Base-by-base conservation (phyloP, 2,329 filamentous ascomycete genomes). In the Penicillium sp. region DNA sequence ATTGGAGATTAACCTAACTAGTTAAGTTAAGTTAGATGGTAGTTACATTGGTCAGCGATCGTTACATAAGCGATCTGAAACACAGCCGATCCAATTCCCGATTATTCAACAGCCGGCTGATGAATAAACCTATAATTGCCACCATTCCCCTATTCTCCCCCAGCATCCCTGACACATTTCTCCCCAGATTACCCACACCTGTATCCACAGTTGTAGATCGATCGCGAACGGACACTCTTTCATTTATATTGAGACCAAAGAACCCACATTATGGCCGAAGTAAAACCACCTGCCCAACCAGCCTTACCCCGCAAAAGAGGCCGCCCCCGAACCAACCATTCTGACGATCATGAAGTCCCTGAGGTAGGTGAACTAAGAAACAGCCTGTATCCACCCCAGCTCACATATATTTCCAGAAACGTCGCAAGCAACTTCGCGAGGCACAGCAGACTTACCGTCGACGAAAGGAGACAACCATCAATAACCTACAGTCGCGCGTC, bases 371-470 rank as follows among this genome's bases (percentile, higher is more conserved):
- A 6, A 29, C 7, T 16, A 16, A 14, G 42, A 47, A 10, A 53
- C 42, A 29, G 29, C 3, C 13, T 9, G 50, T 50, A 29, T 7
- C 5, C 31, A 14, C 14, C 13, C 31, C 16, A 6, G 54, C 58
- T 64, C 29, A 62, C 14, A 45, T 54, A 31, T 19, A 19, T 19
- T 19, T 57, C n/a, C 55, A 68, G 66, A 64, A 59, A 61, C 66
- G 65, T 50, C 66, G 66, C 53, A 67, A 59, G 52, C 66, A 68
- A 53, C 64, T 68, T 31, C 65, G 66, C 33, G 58, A 64, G 13
- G 66, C 66, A 8, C 66, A 68, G 46, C 66, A 68, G 29, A 65
- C 61, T 33, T 68, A 68, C 64, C 65, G 66, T 35, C 59, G 60
- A 45, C 61, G 66, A 31, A 68, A 68, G 46, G 66, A 68, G 31